phyloP scores from a whole-genome alignment of 2,329 filamentous ascomycete species.

The Ambrosiella cleistominuta region DNA sequence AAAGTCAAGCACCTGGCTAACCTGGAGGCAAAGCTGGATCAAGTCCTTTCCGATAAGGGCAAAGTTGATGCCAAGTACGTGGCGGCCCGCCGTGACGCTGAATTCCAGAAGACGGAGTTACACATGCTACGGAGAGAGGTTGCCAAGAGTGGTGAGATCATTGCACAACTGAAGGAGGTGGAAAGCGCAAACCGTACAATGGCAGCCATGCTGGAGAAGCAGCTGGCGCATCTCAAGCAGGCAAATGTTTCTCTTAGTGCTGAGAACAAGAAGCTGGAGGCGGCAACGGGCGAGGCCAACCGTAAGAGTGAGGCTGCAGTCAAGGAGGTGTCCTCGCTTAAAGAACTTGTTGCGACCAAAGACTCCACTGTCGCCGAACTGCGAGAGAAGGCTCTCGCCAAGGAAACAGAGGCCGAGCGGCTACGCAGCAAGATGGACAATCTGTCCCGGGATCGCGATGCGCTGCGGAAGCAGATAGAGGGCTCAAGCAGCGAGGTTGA shows the following conservation, averaged over 20 bases:
- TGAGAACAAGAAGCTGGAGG: conserved; percentile 61
- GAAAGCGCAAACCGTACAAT: conserved; percentile 62
- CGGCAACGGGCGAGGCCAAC: conserved; percentile 49
- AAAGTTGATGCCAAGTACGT: conserved; percentile 99
- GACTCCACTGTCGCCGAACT: conserved; percentile 40
- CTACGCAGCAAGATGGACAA: conserved; percentile 62
- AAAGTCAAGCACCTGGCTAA: conserved; percentile 63
- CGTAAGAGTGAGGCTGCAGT: conserved; percentile 55
- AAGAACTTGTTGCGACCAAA: conserved; percentile 55
- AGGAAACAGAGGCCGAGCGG: conserved; percentile 63
- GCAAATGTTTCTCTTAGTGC: conserved; percentile 50
- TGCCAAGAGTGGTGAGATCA: conserved; percentile 79
- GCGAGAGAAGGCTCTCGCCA: conserved; percentile 39
- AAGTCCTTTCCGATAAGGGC: conserved; percentile 70
- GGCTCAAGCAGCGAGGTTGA: conserved; percentile 70
- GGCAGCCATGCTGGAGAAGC: conserved; percentile 76
- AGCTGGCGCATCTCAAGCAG: conserved; percentile 66
- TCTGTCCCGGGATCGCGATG: conserved; percentile 65
- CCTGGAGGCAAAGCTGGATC: conserved; percentile 60
- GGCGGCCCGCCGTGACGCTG: conserved; percentile 83
- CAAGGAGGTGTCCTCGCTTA: conserved; percentile 61
- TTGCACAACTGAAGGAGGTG: conserved; percentile 79
- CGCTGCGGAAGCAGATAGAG: conserved; percentile 66
- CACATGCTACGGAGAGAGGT: conserved; percentile 66
- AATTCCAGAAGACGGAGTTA: conserved; percentile 66